Conservation (phyloP, 495 filamentous ascomycete genomes). For the Podospora appendiculata region DNA sequence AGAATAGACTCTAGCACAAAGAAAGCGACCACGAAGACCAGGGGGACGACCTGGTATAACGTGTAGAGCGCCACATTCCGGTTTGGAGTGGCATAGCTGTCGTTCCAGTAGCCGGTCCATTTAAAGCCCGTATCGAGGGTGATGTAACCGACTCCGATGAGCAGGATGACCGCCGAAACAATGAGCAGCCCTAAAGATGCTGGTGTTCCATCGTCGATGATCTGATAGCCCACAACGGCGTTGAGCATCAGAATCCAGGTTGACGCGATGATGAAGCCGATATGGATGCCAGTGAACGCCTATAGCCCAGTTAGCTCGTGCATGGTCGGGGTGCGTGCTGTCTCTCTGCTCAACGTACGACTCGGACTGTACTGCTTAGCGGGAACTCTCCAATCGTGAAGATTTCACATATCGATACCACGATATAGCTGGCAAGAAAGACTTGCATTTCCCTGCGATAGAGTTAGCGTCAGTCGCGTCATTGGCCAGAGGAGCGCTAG, state of each 20-base stretch:
- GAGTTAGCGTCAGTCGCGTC: constrained; percentile 13
- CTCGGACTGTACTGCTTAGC: constrained; percentile 54
- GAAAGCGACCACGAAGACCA: constrained; percentile 80
- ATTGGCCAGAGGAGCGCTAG: constrained; percentile 13
- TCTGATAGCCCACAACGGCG: constrained; percentile 83
- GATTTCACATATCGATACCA: constrained; percentile 92
- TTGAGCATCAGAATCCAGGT: constrained; percentile 91
- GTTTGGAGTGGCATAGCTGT: constrained; percentile 47
- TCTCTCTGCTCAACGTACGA: constrained; percentile 44
- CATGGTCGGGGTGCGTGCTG: background rate
- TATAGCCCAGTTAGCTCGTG: constrained; percentile 26
- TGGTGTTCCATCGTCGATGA: constrained; percentile 88
- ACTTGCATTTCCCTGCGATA: constrained; percentile 83
- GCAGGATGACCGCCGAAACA: constrained; percentile 60
- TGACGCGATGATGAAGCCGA: constrained; percentile 81
- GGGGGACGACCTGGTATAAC: constrained; percentile 82
- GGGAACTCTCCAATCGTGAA: constrained; percentile 91
- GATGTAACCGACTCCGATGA: constrained; percentile 92
- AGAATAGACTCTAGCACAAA: constrained; percentile 74
- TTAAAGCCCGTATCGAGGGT: constrained; percentile 86
- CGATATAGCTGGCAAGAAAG: constrained; percentile 78
- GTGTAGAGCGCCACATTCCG: constrained; percentile 85
- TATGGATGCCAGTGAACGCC: constrained; percentile 90
- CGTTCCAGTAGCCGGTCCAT: constrained; percentile 71
- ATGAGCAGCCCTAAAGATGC: constrained; percentile 70